Base-by-base conservation (phyloP, 768 basidiomycete species). In the Mycena rebaudengoi region DNA sequence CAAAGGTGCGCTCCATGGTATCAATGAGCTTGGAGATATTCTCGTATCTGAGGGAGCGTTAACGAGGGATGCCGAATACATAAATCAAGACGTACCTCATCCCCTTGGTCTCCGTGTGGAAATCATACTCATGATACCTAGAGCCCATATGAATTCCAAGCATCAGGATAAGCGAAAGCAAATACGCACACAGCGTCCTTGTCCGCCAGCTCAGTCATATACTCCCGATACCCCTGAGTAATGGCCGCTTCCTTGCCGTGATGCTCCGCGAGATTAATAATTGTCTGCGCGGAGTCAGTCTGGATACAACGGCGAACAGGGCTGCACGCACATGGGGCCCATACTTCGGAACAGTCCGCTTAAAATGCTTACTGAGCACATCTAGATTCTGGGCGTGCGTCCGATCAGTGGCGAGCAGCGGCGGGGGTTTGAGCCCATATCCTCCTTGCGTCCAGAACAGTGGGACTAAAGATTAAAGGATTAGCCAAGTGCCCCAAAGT, bases 371-470 rank as follows among this genome's bases (percentile, higher is more conserved):
- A 67, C 81, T 85, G 30, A 96, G 78, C 0, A 89, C 86, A 35
- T 89, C 88, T 48, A 88, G 71, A 60, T 93, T 88, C 73, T 96
- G 91, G 7, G 81, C 82, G 51, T 86, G 85, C 1, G 94, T 94
- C 49, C 91, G 79, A 68, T 96, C 91, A 4, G 88, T 72, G 6
- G 88, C 85, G 30, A 98, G 82, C 7, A 90, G 78, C 1, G 96
- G 96, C 2, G 93, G 88, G 4, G 96, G 96, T 73, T 96, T 98
- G 61, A 98, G 80, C 32, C 90, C 89, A 75, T 91, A 91, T 21
- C 95, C 92, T 3, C 87, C 86, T 72, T 98, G 96, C 5, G 89
- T 92, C 96, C 96, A 98, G 73, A 89, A 96, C 26, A 98, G 81
- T 2, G 96, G 96, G 60, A 98, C 94, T 96, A 70, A 37, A 62